phyloP scores from a whole-genome alignment of 331 rosid genomes.

The Malus hybrid region DNA sequence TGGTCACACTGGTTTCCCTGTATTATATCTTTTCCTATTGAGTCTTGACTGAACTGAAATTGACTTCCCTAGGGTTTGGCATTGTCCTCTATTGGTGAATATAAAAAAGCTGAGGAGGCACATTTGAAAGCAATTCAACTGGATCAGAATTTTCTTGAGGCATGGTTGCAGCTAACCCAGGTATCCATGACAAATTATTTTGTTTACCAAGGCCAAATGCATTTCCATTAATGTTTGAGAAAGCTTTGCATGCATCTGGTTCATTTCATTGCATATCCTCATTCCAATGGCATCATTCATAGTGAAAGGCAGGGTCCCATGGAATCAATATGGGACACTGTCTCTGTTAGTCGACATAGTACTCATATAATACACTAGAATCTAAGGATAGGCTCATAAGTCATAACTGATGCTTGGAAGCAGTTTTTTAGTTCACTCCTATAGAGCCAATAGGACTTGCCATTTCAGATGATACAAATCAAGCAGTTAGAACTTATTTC shows the following conservation, averaged over 20 bases:
- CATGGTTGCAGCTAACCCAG: conserved; percentile 87
- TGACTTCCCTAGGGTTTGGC: conserved; percentile 66
- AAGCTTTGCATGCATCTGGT: background rate
- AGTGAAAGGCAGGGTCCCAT: background rate
- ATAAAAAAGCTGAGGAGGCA: conserved; percentile 82
- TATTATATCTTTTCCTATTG: background rate
- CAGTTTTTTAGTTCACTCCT: background rate
- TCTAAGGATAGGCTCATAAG: background rate
- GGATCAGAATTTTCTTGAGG: conserved; percentile 75
- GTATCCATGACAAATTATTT: conserved; percentile 27
- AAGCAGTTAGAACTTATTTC: background rate
- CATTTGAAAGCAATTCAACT: conserved; percentile 72
- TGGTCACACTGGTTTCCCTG: conserved; percentile 13
- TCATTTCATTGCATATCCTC: background rate
- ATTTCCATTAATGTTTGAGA: background rate
- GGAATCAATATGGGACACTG: background rate
- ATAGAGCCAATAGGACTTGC: background rate
- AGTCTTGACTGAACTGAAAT: conserved; percentile 15
- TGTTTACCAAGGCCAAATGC: conserved; percentile 5
- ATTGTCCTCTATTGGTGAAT: conserved; percentile 77
- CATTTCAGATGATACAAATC: background rate
- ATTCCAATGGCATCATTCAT: background rate
- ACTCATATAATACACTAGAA: background rate
- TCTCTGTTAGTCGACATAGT: background rate
- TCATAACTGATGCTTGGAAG: background rate